Evolutionary conservation across 2,329 filamentous ascomycete species (phyloP), one percentile per base, ranked within the genome.

Genomic region (Acephala macrosclerotiorum): DNA sequence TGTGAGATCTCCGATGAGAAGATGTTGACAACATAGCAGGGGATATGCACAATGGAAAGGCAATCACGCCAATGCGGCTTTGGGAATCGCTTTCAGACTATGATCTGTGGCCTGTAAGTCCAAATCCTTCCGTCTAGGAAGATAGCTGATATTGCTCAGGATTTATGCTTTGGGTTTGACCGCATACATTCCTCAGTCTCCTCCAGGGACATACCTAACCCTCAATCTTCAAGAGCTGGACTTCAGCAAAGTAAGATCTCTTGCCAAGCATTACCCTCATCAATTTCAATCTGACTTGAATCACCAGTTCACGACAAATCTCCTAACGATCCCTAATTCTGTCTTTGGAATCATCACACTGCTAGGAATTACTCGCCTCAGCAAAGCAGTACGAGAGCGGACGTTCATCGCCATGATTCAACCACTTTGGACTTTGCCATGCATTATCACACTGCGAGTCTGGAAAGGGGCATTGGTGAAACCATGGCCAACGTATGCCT

Each of bases 11-110:
- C 16, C 20, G 20, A 16, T 11, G 55, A 7, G 9, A 42, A 26
- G n/a, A 18, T 59, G 16, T 14, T 59, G 20, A 25, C 26, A 25
- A 26, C 6, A 26, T 36, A 25, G 38, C 81, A 79, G 36, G 80
- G 84, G 82, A 83, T 58, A 88, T 89, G 85, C 85, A 88, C 74
- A 89, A 87, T 71, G 81, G 85, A 5, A 77, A 87, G 71, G 81
- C 82, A 0, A 82, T 88, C 36, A 84, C 82, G 1, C 79, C 77
- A 20, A 79, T 72, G 53, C 75, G 79, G 4, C 60, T 66, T 25
- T 68, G 66, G 63, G 22, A 61, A 12, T 80, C 82, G 0, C 63
- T 87, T 49, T 80, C 79, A 20, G 87, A 89, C 69, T 88, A 84
- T 73, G 84, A 89, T 66, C 79, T 89, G 71, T 89, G 84, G 85